Evolutionary conservation across 176 grass and related monocot genomes (phyloP), one percentile per base, ranked within the genome.

Genomic region (Chrysopogon serrulatus): DNA sequence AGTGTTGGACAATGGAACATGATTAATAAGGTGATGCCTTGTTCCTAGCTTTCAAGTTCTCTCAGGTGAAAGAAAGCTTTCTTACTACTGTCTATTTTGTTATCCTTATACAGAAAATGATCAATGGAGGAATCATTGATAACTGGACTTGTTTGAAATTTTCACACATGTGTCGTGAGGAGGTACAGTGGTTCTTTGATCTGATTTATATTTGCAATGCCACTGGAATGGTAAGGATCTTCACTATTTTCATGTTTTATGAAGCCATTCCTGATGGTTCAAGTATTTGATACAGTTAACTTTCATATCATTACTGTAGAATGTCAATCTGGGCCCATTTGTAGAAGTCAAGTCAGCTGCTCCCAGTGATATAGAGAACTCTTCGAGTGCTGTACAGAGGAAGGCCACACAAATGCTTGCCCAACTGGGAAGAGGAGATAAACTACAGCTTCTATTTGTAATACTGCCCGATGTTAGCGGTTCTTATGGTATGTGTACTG

Each of bases 91-190:
- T 61, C n/a, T n/a, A 0, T 66, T 15, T 37, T 39, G 15, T 11
- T 30, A 30, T 3, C 44, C 74, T 56, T 80, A 12, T 81, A 10
- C 69, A 96, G 86, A 93, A 93, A 96, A 87, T 96, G 94, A 90
- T 96, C 28, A 77, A 91, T 83, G 94, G 94, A 62, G 88, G 86
- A 44, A 74, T 19, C 32, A 79, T 96, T 4, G 71, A 96, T 24
- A 48, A 83, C 56, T 96, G 94, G 94, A 78, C 94, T 17, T 91
- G 88, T 70, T 23, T 96, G 62, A 96, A 54, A 28, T 93, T 93
- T 77, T 89, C 90, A 31, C 79, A 71, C n/a, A 86, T 77, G 76
- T 71, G 42, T 13, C 45, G 32, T 27, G 78, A 84, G 83, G 90
- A 92, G 26, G 88, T 93, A 13, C 16, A 65, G 4, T 73, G 71